Evolutionary conservation across 257 asterid species (phyloP).

Genomic region (Lithospermum erythrorhizon): DNA sequence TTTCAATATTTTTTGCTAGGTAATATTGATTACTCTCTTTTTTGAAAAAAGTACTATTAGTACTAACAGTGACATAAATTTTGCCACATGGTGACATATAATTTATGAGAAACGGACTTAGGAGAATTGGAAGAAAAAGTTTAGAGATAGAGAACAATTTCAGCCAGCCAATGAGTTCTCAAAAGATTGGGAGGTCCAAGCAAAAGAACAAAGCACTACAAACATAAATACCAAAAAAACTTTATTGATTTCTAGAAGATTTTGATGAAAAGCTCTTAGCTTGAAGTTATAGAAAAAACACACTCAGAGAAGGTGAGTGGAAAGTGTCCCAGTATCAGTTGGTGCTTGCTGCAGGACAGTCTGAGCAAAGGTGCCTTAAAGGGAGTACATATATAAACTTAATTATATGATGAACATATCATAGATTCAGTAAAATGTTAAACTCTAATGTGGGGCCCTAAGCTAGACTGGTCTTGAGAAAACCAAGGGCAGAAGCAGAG

Average conservation of each 20-base stretch:
- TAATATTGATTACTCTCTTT: background rate
- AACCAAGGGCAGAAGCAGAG: background rate
- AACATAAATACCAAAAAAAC: constrained; percentile 17
- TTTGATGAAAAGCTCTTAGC: background rate
- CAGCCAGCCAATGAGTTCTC: constrained; percentile 7
- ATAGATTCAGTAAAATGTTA: too few relatives aligned
- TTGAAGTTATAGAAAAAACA: background rate
- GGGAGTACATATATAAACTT: background rate
- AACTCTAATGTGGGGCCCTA: background rate
- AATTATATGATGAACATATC: background rate
- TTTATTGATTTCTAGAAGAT: constrained; percentile 5
- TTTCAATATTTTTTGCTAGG: background rate
- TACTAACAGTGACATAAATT: background rate
- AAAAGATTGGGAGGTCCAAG: constrained; percentile 18
- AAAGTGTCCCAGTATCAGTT: background rate
- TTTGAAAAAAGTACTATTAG: background rate
- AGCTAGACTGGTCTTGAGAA: background rate
- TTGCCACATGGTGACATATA: background rate
- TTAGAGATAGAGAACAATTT: background rate
- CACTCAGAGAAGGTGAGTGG: too few relatives aligned
- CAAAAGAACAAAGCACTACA: constrained; percentile 15
- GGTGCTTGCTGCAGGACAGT: background rate
- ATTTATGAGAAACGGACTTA: background rate
- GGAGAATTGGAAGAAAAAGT: background rate
- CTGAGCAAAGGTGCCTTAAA: background rate